Conservation (phyloP, 2,329 filamentous ascomycete genomes). For the Emergomyces orientalis region DNA sequence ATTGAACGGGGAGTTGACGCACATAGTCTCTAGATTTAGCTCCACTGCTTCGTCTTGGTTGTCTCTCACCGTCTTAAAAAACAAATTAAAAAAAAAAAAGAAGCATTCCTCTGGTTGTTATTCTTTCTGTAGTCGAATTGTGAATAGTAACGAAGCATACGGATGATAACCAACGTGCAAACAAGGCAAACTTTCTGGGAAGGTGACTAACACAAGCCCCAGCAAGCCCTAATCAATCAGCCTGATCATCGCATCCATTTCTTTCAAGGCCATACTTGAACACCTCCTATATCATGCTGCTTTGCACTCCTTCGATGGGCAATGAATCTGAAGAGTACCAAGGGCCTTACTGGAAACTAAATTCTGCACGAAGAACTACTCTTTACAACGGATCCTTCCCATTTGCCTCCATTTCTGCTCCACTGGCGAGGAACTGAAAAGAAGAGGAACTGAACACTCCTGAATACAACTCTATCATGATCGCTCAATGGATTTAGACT, state of each 20-base stretch:
- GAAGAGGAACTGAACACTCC: too few relatives aligned
- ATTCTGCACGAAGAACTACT: background rate
- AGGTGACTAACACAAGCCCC: too few relatives aligned
- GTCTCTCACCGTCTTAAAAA: too few relatives aligned
- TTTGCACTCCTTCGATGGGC: background rate
- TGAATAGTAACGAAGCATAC: background rate
- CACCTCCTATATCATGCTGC: background rate
- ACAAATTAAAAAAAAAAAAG: background rate
- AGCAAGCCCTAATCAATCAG: too few relatives aligned
- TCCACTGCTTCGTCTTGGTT: background rate
- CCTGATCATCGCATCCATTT: too few relatives aligned
- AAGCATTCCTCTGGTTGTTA: background rate
- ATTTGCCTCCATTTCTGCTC: background rate
- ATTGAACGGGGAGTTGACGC: background rate
- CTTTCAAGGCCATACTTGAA: background rate
- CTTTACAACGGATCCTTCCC: background rate
- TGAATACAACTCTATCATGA: too few relatives aligned
- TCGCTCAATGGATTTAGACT: background rate
- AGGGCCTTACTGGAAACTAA: background rate
- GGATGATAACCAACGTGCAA: background rate
- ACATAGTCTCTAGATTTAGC: background rate
- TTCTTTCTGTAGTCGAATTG: background rate
- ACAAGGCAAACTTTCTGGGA: background rate
- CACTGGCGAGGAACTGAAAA: background rate
- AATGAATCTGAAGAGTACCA: background rate